Conservation (phyloP, 1,139 yeast species). For the Scheffersomyces cryptocercus region DNA sequence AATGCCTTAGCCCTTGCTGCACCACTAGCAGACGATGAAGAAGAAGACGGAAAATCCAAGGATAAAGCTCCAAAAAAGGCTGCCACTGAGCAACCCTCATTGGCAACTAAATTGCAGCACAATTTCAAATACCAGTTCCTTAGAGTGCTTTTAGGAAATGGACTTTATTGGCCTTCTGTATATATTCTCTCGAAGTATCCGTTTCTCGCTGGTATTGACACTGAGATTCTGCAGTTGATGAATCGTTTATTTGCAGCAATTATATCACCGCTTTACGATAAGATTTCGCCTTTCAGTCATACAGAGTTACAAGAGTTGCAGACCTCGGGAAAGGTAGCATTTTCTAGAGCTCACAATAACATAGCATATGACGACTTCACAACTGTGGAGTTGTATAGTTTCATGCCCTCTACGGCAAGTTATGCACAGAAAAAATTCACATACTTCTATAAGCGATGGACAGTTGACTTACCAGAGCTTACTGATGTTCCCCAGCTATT, state of each 20-base stretch:
- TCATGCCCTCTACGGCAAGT: constrained; percentile 31
- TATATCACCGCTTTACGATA: constrained; percentile 51
- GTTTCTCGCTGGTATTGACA: constrained; percentile 56
- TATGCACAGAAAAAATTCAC: constrained; percentile 32
- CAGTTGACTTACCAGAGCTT: constrained; percentile 36
- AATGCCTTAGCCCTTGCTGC: constrained; percentile 89
- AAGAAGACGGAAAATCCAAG: constrained; percentile 24
- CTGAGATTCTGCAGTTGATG: constrained; percentile 51
- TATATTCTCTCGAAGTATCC: constrained; percentile 65
- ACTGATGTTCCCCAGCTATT: constrained; percentile 46
- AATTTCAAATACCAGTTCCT: constrained; percentile 44
- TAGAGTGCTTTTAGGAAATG: constrained; percentile 57
- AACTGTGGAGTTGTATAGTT: constrained; percentile 21
- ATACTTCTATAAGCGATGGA: constrained; percentile 61
- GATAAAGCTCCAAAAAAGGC: constrained; percentile 5
- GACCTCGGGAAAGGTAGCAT: constrained; percentile 25
- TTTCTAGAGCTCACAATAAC: constrained; percentile 32
- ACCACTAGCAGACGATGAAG: constrained; percentile 72
- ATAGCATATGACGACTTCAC: constrained; percentile 29
- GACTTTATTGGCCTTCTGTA: constrained; percentile 65
- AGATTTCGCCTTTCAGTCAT: constrained; percentile 15
- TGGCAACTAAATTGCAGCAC: constrained; percentile 18
- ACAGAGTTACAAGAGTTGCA: constrained; percentile 24
- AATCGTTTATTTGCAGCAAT: constrained; percentile 50
- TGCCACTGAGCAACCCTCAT: constrained; percentile 8